A percentile compares a stretch with the other conserved stretches of the same genome.
Evolutionary conservation across 208 protist species (phyloP).

Genomic region (Trypanosoma caninum): DNA sequence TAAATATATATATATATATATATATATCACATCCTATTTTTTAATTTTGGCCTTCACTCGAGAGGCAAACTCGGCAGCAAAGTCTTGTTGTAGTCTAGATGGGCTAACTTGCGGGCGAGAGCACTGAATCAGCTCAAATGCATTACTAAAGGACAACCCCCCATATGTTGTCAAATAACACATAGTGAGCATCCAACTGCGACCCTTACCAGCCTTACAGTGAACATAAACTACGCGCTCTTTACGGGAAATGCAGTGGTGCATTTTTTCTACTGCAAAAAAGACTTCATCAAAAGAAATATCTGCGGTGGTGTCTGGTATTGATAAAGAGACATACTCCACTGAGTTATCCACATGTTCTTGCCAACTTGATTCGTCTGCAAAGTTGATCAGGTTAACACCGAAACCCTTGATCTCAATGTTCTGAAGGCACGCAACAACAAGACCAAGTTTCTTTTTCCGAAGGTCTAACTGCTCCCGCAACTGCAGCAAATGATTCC

Average conservation of each 20-base stretch:
- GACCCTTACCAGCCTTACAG: conserved; percentile 89
- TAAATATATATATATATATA: not conserved
- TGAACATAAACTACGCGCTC: conserved; percentile 74
- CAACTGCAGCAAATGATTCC: conserved; percentile 69
- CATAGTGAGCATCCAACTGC: conserved; percentile 88
- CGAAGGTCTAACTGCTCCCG: conserved; percentile 51
- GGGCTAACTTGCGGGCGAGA: conserved; percentile 72
- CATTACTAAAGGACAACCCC: conserved; percentile 55
- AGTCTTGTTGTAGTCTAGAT: conserved; percentile 47
- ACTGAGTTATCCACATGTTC: conserved; percentile 33
- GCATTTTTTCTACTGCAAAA: conserved; percentile 57
- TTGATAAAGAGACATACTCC: conserved; percentile 62
- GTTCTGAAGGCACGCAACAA: conserved; percentile 72
- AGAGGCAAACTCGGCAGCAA: conserved; percentile 54
- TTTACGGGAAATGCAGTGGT: conserved; percentile 33
- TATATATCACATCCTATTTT: conserved; percentile 15
- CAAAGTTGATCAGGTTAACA: conserved; percentile 71
- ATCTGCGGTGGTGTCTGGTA: conserved; percentile 64
- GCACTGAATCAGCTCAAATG: conserved; percentile 34
- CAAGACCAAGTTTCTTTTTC: conserved; percentile 54
- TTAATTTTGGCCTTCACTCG: conserved; percentile 1
- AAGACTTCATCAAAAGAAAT: conserved; percentile 45
- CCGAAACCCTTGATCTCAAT: conserved; percentile 83
- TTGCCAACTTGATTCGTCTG: conserved; percentile 66
- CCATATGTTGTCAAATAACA: conserved; percentile 78